Conservation (phyloP, 768 basidiomycete genomes). For the Suillus luteus region DNA sequence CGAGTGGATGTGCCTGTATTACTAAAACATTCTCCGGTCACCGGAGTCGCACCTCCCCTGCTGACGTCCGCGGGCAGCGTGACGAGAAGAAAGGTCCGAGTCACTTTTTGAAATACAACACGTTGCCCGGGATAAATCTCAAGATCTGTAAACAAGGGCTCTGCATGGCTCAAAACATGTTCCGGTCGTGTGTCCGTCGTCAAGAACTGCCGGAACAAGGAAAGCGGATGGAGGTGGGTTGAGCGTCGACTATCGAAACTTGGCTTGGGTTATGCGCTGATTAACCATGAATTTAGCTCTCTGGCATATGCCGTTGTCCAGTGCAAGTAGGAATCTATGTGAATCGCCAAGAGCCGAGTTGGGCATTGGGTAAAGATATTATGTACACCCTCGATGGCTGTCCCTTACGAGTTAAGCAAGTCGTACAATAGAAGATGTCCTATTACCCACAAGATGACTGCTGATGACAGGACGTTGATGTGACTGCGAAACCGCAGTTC, state of each 20-base stretch:
- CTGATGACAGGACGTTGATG: neutral
- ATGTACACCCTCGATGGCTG: no score
- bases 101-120: neutral
- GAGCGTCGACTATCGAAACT: neutral
- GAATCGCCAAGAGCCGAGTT: no score
- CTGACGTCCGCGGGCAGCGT: neutral
- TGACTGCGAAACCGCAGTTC: neutral
- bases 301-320: no score
- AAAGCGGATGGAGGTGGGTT: no score
- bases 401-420: no score
- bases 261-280: neutral
- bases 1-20: neutral
- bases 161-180: neutral
- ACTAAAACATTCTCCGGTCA: neutral
- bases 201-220: no score
- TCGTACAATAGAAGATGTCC: no score
- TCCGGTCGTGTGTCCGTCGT: neutral
- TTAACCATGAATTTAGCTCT: no score
- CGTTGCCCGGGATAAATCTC: neutral
- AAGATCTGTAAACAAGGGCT: neutral
- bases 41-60: no score
- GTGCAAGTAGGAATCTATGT: no score
- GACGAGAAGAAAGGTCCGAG: neutral
- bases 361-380: no score
- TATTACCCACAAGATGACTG: no score